Conservation (phyloP, 345 rosid genomes). For the Brassica incana region DNA sequence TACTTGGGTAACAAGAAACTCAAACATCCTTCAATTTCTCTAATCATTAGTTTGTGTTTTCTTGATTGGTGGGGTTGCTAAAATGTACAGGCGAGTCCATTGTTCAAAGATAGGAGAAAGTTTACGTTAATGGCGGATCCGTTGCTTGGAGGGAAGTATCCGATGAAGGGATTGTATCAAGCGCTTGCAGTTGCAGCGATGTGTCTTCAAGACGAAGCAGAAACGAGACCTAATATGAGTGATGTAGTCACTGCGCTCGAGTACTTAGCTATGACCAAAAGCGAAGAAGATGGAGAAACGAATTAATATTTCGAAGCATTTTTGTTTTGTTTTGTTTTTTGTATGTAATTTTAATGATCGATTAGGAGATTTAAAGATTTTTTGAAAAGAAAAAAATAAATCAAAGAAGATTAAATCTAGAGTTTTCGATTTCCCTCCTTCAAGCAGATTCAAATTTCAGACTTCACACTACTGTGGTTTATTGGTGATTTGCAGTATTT, state of each 20-base stretch:
- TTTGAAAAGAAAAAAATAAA: background rate
- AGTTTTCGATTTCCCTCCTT: background rate
- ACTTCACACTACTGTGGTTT: background rate
- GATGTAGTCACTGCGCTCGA: constrained; percentile 84
- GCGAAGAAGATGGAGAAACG: constrained; percentile 26
- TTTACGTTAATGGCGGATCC: constrained; percentile 73
- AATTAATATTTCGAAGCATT: background rate
- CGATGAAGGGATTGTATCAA: constrained; percentile 61
- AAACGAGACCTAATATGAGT: constrained; percentile 63
- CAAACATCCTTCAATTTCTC: background rate
- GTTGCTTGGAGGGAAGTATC: constrained; percentile 57
- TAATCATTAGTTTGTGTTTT: background rate
- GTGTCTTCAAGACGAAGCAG: constrained; percentile 81
- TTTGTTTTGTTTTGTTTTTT: background rate
- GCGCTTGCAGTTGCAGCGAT: constrained; percentile 83
- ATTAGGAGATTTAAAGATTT: constrained; percentile 3
- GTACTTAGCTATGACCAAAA: constrained; percentile 45
- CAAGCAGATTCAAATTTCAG: background rate
- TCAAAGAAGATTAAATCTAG: background rate
- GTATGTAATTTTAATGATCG: background rate
- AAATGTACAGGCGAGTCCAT: constrained; percentile 63
- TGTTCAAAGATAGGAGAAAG: constrained; percentile 68
- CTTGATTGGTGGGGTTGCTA: constrained; percentile 6
- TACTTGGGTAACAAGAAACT: constrained; percentile 53
- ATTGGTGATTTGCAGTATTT: too few relatives aligned